phyloP scores from a whole-genome alignment of 768 basidiomycete species.

The Boletus subcaerulescens region DNA sequence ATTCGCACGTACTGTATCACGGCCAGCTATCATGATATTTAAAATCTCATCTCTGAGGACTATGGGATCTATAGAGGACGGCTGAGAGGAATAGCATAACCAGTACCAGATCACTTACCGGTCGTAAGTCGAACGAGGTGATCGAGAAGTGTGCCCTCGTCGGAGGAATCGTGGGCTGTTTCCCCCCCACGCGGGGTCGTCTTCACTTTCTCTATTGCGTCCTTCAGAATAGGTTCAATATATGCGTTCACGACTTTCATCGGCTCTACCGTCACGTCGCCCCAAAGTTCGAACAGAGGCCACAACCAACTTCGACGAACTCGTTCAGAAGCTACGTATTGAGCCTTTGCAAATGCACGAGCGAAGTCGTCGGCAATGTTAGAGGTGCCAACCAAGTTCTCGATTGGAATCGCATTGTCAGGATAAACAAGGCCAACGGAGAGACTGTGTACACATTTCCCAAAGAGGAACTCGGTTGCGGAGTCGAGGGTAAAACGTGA shows the following conservation, averaged over 20 bases:
- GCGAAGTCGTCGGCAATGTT: slow-evolving; percentile 44
- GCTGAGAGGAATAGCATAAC: slow-evolving; percentile 14
- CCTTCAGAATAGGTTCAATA: slow-evolving; percentile 39
- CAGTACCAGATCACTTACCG: slow-evolving; percentile 21
- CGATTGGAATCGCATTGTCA: slow-evolving; percentile 30
- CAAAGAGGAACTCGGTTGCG: slow-evolving; percentile 66
- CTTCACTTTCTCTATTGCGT: slow-evolving; percentile 46
- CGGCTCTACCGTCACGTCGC: background rate
- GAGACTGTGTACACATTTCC: slow-evolving; percentile 53
- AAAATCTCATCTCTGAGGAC: slow-evolving; percentile 33
- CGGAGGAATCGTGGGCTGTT: slow-evolving; percentile 29
- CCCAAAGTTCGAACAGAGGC: slow-evolving; percentile 49
- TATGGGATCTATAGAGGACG: slow-evolving; percentile 18
- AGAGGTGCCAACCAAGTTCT: slow-evolving; percentile 21
- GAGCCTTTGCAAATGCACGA: slow-evolving; percentile 47
- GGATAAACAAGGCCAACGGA: slow-evolving; percentile 52
- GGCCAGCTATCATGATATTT: slow-evolving; percentile 35
- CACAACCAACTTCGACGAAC: slow-evolving; percentile 47
- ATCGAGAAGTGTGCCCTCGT: slow-evolving; percentile 52
- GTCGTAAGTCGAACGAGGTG: slow-evolving; percentile 53
- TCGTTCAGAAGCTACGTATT: slow-evolving; percentile 41
- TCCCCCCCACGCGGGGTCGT: slow-evolving; percentile 18
- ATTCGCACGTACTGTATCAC: slow-evolving; percentile 21
- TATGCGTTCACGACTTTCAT: slow-evolving; percentile 5
- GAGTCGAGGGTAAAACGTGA: slow-evolving; percentile 65